phyloP scores from a whole-genome alignment of 768 basidiomycete species.

The Pleurotus giganteus region DNA sequence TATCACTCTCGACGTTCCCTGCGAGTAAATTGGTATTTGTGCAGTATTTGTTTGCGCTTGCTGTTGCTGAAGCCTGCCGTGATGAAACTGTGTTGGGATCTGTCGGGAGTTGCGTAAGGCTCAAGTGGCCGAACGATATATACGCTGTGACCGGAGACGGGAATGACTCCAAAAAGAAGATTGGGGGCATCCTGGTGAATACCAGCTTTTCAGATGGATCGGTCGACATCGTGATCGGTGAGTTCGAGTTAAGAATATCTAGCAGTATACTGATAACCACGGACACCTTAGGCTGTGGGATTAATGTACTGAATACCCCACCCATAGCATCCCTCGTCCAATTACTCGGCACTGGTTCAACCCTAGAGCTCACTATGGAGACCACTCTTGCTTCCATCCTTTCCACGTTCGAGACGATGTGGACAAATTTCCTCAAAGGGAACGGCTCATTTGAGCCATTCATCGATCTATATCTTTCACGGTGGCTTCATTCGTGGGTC shows the following conservation, averaged over 20 bases:
- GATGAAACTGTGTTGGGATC: constrained; percentile 49
- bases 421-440: constrained; percentile 65
- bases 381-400: constrained; percentile 72
- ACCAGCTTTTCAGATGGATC: constrained; percentile 74
- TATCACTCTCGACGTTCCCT: constrained; percentile 49
- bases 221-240: constrained; percentile 82
- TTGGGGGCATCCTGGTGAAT: constrained; percentile 91
- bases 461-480: constrained; percentile 69
- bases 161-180: constrained; percentile 60
- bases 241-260: constrained; percentile 17
- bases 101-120: constrained; percentile 56
- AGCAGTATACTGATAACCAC: constrained; percentile 2
- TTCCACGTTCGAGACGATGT: constrained; percentile 74
- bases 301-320: constrained; percentile 80
- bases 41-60: constrained; percentile 89
- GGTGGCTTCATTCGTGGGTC: constrained; percentile 93
- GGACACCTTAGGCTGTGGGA: constrained; percentile 67
- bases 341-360: constrained; percentile 40
- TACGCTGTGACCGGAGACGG: constrained; percentile 63
- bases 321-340: constrained; percentile 84
- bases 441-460: constrained; percentile 79
- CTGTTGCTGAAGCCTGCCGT: constrained; percentile 84
- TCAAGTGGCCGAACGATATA: constrained; percentile 98
- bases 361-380: constrained; percentile 60
- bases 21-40: constrained; percentile 80